Conservation (phyloP, 2,329 filamentous ascomycete genomes). For the Colletotrichum australisinense region DNA sequence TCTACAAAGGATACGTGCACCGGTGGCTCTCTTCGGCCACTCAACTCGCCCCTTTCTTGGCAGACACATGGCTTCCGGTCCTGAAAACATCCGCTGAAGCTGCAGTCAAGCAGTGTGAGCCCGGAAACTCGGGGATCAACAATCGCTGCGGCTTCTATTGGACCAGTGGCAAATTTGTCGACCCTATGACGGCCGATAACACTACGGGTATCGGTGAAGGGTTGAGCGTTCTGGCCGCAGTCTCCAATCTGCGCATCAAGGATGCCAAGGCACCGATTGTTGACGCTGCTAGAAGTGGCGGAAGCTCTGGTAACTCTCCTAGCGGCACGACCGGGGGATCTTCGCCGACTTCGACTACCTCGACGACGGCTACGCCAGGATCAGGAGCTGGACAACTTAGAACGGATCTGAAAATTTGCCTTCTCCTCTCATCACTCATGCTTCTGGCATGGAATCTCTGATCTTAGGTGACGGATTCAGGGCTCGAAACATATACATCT, state of each 20-base stretch:
- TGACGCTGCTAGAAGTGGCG: neutral
- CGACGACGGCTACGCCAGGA: neutral
- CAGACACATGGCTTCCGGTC: conserved; percentile 54
- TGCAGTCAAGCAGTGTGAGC: conserved; percentile 61
- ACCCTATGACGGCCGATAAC: conserved; percentile 58
- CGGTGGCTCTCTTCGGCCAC: conserved; percentile 62
- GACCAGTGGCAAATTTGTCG: conserved; percentile 44
- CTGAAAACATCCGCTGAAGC: conserved; percentile 60
- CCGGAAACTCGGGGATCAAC: conserved; percentile 49
- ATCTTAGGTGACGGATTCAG: too few relatives aligned
- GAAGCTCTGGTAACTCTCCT: neutral
- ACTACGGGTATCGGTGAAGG: conserved; percentile 59
- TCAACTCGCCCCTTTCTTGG: conserved; percentile 61
- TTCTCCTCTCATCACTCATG: neutral
- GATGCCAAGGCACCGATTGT: conserved; percentile 13
- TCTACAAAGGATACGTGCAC: conserved; percentile 68
- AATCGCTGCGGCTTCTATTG: conserved; percentile 60
- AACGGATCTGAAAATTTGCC: neutral
- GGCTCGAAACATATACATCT: neutral
- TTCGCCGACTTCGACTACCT: neutral
- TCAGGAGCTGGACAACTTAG: neutral
- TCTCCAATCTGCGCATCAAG: conserved; percentile 52
- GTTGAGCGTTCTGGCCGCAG: conserved; percentile 56
- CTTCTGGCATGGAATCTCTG: neutral
- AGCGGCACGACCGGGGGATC: neutral